phyloP scores from a whole-genome alignment of 768 basidiomycete species.

The Pleurotus giganteus region DNA sequence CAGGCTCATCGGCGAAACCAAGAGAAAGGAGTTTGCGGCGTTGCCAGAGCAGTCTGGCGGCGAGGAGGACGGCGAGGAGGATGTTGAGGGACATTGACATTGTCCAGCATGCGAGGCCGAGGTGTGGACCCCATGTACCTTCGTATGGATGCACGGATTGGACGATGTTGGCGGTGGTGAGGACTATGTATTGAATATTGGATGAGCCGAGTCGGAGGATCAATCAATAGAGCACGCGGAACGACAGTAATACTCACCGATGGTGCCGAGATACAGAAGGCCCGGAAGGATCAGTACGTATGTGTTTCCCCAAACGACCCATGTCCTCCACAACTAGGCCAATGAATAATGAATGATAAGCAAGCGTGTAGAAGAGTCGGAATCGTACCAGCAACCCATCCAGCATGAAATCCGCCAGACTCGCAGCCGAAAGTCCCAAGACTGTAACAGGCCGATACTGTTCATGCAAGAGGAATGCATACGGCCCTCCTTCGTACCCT shows the following conservation, averaged over 20 bases:
- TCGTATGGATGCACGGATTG: background rate
- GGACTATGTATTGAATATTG: background rate
- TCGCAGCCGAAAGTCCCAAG: background rate
- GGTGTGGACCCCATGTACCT: conserved; percentile 4
- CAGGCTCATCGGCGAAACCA: background rate
- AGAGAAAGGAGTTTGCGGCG: background rate
- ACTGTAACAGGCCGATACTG: background rate
- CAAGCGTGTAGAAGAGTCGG: background rate
- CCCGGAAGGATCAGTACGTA: background rate
- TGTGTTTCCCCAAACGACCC: background rate
- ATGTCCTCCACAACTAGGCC: background rate
- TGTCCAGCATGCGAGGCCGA: conserved; percentile 1
- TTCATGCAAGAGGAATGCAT: conserved; percentile 1
- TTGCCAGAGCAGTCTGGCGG: background rate
- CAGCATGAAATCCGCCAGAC: background rate
- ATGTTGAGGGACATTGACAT: conserved; percentile 6
- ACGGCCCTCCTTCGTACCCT: background rate
- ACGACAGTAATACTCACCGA: too few relatives aligned
- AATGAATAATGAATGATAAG: background rate
- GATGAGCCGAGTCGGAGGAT: too few relatives aligned
- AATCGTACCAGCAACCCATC: background rate
- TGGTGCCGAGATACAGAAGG: background rate
- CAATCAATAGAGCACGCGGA: too few relatives aligned
- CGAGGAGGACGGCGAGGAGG: background rate
- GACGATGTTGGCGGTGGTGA: conserved; percentile 2